A percentile compares a stretch with the other conserved stretches of the same genome.
phyloP scores from a whole-genome alignment of 495 filamentous ascomycete genomes.

The Tetracladium setigerum region DNA sequence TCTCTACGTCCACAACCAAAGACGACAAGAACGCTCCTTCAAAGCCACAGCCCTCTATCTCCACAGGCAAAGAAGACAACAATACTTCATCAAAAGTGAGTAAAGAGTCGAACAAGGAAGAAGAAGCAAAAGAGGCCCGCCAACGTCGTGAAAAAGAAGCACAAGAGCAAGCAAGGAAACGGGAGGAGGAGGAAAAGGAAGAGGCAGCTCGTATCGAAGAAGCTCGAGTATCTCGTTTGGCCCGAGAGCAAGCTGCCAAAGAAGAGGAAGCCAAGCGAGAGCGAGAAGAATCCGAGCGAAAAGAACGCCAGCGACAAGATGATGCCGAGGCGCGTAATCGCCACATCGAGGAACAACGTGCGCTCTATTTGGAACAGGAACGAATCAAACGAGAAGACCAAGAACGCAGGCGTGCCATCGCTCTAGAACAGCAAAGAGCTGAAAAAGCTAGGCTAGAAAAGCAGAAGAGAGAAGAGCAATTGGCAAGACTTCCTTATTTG shows the following conservation, averaged over 20 bases:
- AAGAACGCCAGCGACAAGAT: slow-evolving; percentile 26
- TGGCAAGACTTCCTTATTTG: slow-evolving; percentile 42
- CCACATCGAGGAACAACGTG: slow-evolving; percentile 30
- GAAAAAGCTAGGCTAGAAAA: slow-evolving; percentile 26
- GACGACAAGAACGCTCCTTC: too few relatives aligned
- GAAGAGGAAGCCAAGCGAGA: slow-evolving; percentile 31
- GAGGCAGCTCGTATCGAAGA: slow-evolving; percentile 25
- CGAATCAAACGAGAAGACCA: slow-evolving; percentile 38
- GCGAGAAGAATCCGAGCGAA: slow-evolving; percentile 32
- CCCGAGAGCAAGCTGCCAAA: slow-evolving; percentile 41
- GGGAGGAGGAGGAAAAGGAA: slow-evolving; percentile 16
- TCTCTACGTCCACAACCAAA: too few relatives aligned
- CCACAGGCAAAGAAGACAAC: slow-evolving; percentile 10
- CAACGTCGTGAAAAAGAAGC: slow-evolving; percentile 31
- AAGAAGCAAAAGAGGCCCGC: slow-evolving; percentile 31
- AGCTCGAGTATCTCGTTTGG: slow-evolving; percentile 23
- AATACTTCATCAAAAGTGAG: slow-evolving; percentile 16
- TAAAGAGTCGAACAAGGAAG: slow-evolving; percentile 19
- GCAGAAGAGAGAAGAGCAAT: slow-evolving; percentile 37
- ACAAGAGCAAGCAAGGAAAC: slow-evolving; percentile 40
- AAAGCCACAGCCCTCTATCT: too few relatives aligned
- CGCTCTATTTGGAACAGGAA: slow-evolving; percentile 30
- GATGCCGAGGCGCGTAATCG: slow-evolving; percentile 31
- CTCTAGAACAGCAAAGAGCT: slow-evolving; percentile 33
- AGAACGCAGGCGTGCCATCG: slow-evolving; percentile 44